A percentile compares a stretch with the other conserved stretches of the same genome.
phyloP scores from a whole-genome alignment of 768 basidiomycete genomes.

The Tubosaeta brunneosetosa region DNA sequence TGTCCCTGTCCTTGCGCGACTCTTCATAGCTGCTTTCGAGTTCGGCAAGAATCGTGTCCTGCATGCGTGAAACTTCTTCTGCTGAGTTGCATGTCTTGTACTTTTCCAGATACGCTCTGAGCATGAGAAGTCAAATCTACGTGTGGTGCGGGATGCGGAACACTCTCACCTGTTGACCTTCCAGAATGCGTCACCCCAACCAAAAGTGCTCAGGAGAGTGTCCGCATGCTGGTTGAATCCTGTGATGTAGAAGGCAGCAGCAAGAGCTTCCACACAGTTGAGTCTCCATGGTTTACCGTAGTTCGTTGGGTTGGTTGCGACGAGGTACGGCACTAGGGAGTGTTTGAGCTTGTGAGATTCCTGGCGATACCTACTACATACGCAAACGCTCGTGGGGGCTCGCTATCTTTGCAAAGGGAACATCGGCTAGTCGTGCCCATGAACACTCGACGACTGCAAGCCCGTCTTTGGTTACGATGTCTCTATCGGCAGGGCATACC shows the following conservation, averaged over 20 bases:
- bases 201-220: slow-evolving; percentile 71
- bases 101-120: slow-evolving; percentile 51
- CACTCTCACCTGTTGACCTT: slow-evolving; percentile 66
- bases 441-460: slow-evolving; percentile 98
- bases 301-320: slow-evolving; percentile 96
- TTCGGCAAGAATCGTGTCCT: slow-evolving; percentile 67
- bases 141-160: background rate
- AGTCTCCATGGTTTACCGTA: slow-evolving; percentile 97
- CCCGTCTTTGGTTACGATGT: slow-evolving; percentile 66
- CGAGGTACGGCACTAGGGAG: slow-evolving; percentile 79
- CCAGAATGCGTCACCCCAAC: slow-evolving; percentile 89
- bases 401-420: slow-evolving; percentile 90
- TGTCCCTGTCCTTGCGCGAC: slow-evolving; percentile 41
- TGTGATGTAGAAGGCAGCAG: slow-evolving; percentile 92
- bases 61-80: slow-evolving; percentile 52
- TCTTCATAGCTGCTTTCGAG: slow-evolving; percentile 58
- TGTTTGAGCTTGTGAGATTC: background rate
- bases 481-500: slow-evolving; percentile 80
- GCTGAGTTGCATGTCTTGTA: slow-evolving; percentile 71
- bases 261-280: slow-evolving; percentile 92
- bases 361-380: slow-evolving; percentile 45
- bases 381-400: slow-evolving; percentile 89
- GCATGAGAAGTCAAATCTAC: background rate
- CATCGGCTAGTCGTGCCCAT: slow-evolving; percentile 93
- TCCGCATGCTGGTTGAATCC: slow-evolving; percentile 83